Conservation (phyloP, 805 yeast species). For the Myxozyma lipomycoides region DNA sequence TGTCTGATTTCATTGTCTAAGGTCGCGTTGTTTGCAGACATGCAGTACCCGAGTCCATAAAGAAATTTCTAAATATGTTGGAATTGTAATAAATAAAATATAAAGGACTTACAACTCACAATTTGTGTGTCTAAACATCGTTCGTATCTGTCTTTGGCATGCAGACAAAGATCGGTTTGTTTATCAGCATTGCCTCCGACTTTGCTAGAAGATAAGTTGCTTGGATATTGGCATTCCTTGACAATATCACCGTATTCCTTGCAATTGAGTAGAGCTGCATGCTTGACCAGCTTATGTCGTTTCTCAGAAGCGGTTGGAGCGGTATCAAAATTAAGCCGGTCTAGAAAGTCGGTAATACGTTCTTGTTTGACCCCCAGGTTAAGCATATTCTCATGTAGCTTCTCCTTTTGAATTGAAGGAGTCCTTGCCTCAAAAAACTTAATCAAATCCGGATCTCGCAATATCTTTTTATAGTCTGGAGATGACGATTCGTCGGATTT, state of each 20-base stretch:
- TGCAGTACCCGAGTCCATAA: conserved; percentile 12
- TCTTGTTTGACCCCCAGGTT: conserved; percentile 7
- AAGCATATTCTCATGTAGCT: background rate
- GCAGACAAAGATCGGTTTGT: background rate
- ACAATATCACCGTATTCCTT: background rate
- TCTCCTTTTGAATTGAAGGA: conserved; percentile 9
- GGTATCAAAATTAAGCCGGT: background rate
- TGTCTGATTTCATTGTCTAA: conserved; percentile 2
- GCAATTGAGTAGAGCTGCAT: conserved; percentile 12
- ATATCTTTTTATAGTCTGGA: conserved; percentile 1
- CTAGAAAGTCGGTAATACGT: background rate
- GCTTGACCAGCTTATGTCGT: background rate
- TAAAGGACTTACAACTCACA: too few species aligned
- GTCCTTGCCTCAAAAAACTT: conserved; percentile 12
- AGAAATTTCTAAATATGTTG: conserved; percentile 15
- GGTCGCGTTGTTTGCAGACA: conserved; percentile 1
- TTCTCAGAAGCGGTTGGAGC: conserved; percentile 3
- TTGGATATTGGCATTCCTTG: background rate
- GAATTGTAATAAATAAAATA: too few species aligned
- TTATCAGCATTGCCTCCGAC: background rate
- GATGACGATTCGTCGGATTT: background rate
- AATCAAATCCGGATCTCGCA: conserved; percentile 12
- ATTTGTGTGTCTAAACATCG: conserved; percentile 7
- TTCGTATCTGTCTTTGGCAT: background rate
- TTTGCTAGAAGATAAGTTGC: background rate